Evolutionary conservation across 805 yeast species (phyloP).

Genomic region (Candida krabiensis): DNA sequence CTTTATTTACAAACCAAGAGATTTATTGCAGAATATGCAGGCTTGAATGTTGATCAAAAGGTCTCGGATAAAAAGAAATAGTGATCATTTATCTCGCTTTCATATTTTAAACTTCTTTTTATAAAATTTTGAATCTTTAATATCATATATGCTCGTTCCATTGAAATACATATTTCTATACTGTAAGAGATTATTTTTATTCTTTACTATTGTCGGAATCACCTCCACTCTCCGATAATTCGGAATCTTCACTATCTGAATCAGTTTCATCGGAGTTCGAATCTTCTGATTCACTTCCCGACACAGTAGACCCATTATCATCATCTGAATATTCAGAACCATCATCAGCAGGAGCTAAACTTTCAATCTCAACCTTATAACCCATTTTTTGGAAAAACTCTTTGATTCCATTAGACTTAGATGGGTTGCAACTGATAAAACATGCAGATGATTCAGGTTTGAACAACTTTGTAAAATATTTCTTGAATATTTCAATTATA

Average conservation of each 20-base stretch:
- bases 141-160: too few relatives aligned
- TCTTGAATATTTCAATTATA: slow-evolving; percentile 46
- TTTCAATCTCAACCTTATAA: slow-evolving; percentile 60
- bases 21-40: slow-evolving; percentile 57
- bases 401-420: slow-evolving; percentile 49
- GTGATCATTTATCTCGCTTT: too few relatives aligned
- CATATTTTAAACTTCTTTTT: too few relatives aligned
- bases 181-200: too few relatives aligned
- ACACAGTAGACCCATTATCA: slow-evolving; percentile 20
- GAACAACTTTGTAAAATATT: slow-evolving; percentile 68
- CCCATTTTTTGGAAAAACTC: slow-evolving; percentile 51
- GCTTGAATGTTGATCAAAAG: slow-evolving; percentile 64
- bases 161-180: too few relatives aligned
- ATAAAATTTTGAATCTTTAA: too few relatives aligned
- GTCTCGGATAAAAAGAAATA: slow-evolving; percentile 48
- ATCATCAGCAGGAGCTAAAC: slow-evolving; percentile 38
- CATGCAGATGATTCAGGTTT: slow-evolving; percentile 53
- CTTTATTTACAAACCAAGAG: slow-evolving; percentile 36
- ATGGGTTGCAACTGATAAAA: slow-evolving; percentile 74
- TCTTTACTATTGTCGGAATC: too few relatives aligned
- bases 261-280: slow-evolving; percentile 28
- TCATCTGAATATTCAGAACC: slow-evolving; percentile 23
- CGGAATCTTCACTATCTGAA: slow-evolving; percentile 8
- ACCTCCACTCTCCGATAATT: slow-evolving; percentile 7
- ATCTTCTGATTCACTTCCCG: slow-evolving; percentile 31